Base-by-base conservation (phyloP, 208 protist species). In the Kentomonas sorsogonicus region DNA sequence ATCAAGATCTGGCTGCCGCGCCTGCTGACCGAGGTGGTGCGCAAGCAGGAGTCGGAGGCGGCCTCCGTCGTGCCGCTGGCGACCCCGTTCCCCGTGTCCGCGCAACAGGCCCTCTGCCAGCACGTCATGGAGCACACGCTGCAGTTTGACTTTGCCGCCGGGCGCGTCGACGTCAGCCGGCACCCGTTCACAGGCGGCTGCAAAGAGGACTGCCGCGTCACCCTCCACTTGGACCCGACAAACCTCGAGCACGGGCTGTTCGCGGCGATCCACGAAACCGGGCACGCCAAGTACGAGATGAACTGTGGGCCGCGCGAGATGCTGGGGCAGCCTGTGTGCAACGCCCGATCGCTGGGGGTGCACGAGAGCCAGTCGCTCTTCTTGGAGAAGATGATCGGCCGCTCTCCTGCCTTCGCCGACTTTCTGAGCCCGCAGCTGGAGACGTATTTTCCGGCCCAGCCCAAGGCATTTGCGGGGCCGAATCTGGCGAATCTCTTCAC, bases 311-410 rank as follows among this genome's bases (percentile, higher is more conserved):
- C 83, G n/a, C 57, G 57, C 13, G 75, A 70, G 7, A 61, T 90
- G 54, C 36, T 56, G 22, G 74, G 60, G 25, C 83, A 91, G 53
- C 87, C 91, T 0, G 75, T 90, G 15, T 70, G 72, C 57, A 53
- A 41, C 3, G 79, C 79, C 0, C 80, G 89, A 26, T 89, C 82
- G 9, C 69, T 91, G 7, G 83, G 81, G 39, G 54, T 97, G 9
- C 89, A 97, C 67, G 91, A 97, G 66, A 87, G 86, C 53, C 91
- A 97, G 61, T 89, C 83, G 1, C 73, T 94, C 16, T 93, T 97
- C 47, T 83, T 78, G n/a, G 86, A 94, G 66, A 70, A 79, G 51
- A 68, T 86, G 62, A 69, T 94, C 30, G 84, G 64, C 6, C 79
- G 70, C 20, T 73, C 77, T 26, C 51, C 47, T 11, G 47, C 71